Conservation (phyloP, 2,329 filamentous ascomycete genomes). For the Cadophora luteo-olivacea region DNA sequence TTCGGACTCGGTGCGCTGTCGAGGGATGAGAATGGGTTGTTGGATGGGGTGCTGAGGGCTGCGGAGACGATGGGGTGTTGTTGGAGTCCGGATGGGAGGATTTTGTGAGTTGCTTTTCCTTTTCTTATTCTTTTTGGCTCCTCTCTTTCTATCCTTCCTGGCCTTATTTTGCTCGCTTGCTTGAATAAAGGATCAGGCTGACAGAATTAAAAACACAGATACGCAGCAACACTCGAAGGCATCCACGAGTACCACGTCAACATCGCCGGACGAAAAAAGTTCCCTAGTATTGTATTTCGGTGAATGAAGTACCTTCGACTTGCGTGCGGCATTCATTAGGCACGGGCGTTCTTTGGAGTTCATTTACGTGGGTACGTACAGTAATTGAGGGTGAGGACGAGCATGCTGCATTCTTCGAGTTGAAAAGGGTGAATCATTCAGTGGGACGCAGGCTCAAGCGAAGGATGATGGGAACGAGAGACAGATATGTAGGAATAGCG, state of each 20-base stretch:
- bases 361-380: too few relatives aligned
- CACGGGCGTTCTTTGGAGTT: too few relatives aligned
- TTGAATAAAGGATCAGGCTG: too few relatives aligned
- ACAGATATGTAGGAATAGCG: too few relatives aligned
- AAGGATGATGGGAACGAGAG: too few relatives aligned
- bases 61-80: constrained; percentile 65
- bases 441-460: too few relatives aligned
- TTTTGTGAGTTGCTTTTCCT: constrained; percentile 55
- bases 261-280: constrained; percentile 63
- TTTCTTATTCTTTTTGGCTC: too few relatives aligned
- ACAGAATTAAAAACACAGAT: constrained; percentile 49
- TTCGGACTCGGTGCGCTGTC: constrained; percentile 29
- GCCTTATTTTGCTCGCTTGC: not conserved
- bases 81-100: constrained; percentile 67
- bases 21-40: constrained; percentile 41
- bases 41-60: constrained; percentile 49
- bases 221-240: constrained; percentile 71
- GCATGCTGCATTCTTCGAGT: too few relatives aligned
- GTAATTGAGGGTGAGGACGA: too few relatives aligned
- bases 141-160: not conserved
- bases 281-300: constrained; percentile 60
- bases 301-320: constrained; percentile 39
- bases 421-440: too few relatives aligned
- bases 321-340: too few relatives aligned
- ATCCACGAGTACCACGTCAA: constrained; percentile 79